phyloP scores from a whole-genome alignment of 345 rosid species.

The Sisymbrium altissimum region DNA sequence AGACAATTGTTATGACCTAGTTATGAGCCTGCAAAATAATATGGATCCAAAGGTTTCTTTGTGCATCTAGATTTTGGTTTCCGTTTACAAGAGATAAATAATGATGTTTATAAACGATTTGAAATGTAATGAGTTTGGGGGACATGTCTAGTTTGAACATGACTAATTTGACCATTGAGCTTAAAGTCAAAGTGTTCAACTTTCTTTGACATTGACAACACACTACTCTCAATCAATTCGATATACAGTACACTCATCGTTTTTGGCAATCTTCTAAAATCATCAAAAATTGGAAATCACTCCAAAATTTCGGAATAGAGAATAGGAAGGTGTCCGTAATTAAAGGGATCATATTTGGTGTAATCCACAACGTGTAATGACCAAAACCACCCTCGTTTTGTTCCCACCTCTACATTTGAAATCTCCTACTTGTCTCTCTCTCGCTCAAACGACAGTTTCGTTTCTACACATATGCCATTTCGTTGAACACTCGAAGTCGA shows the following conservation, averaged over 20 bases:
- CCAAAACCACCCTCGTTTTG: neutral
- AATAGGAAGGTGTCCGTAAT: neutral
- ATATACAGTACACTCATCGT: no score
- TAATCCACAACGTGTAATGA: neutral
- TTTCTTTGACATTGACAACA: neutral
- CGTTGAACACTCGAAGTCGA: no score
- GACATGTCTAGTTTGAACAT: neutral
- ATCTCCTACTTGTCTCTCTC: neutral
- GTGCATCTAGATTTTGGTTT: neutral
- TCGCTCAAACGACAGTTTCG: neutral
- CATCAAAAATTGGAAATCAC: neutral
- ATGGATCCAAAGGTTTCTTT: neutral
- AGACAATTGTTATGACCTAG: constrained; percentile 2
- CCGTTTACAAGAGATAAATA: neutral
- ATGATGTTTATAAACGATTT: constrained; percentile 2
- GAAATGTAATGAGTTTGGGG: neutral
- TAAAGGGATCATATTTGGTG: neutral
- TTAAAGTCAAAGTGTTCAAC: neutral
- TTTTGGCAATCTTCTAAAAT: neutral
- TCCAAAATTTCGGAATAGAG: neutral
- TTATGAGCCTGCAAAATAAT: neutral
- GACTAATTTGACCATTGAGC: neutral
- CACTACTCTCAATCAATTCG: neutral
- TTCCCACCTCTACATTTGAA: neutral
- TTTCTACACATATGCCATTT: neutral